These are phyloP conservation scores for Gamsiella multidivaricata DNA, from an alignment of 192 early-diverging fungal genomes.

Conservation along the genomic window DNA sequence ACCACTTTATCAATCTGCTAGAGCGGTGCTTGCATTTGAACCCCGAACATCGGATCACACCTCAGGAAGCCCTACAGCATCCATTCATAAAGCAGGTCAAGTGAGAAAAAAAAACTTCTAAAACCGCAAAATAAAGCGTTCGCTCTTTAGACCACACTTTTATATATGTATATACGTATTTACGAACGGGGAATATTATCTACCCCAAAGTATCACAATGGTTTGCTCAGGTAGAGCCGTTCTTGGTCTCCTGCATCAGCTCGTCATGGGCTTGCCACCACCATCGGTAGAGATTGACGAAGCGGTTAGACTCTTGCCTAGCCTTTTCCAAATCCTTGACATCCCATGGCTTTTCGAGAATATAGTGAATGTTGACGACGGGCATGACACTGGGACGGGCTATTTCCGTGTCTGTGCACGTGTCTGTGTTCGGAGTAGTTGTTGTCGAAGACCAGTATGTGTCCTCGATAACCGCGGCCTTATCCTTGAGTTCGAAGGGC, in stretches of 20 bases:
- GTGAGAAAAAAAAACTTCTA: too few species aligned
- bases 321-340: constrained; percentile 3
- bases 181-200: too few species aligned
- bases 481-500: not conserved
- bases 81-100: constrained; percentile 75
- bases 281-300: constrained; percentile 12
- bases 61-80: constrained; percentile 87
- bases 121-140: constrained; percentile 5
- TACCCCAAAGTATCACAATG: too few species aligned
- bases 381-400: constrained; percentile 2
- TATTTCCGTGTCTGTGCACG: constrained; percentile 3
- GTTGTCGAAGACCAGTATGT: too few species aligned
- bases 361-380: constrained; percentile 13
- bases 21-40: constrained; percentile 85
- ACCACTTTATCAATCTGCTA: constrained; percentile 84
- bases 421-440: too few species aligned
- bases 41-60: constrained; percentile 91
- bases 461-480: not conserved
- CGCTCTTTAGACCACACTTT: not conserved
- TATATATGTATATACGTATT: too few species aligned
- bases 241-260: constrained; percentile 6
- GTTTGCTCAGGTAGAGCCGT: too few species aligned
- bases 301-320: constrained; percentile 11
- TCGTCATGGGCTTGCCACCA: constrained; percentile 20
- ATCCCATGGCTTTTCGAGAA: constrained; percentile 19